Conservation (phyloP, 169 alveolate genomes). For the Plasmodium berghei region DNA sequence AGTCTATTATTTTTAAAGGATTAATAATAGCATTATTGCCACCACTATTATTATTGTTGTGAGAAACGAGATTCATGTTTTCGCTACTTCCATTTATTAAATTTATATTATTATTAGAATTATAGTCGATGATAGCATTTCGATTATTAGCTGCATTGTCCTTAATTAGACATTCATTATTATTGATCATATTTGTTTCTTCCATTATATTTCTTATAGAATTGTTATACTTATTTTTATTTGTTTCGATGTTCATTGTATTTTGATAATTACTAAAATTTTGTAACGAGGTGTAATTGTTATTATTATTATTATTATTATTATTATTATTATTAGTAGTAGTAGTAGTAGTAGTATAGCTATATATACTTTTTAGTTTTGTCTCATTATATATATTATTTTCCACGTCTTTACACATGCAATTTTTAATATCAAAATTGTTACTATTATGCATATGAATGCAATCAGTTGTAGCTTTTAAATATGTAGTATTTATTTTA, state of each 20-base stretch:
- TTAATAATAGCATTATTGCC: not conserved
- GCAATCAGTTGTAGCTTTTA: too few species aligned
- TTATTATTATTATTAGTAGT: too few species aligned
- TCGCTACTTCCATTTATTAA: not conserved
- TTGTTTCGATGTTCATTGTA: not conserved
- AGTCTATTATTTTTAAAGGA: not conserved
- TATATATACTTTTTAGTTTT: not conserved
- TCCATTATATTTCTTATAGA: not conserved
- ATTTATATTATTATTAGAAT: not conserved
- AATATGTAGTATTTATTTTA: too few species aligned
- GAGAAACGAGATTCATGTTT: not conserved
- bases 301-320: not conserved
- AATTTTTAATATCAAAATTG: not conserved
- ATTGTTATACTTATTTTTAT: not conserved
- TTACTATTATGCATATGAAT: not conserved
- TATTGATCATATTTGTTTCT: constrained; percentile 12
- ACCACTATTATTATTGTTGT: not conserved
- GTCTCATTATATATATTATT: not conserved
- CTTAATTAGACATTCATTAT: constrained; percentile 1
- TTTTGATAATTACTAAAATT: not conserved
- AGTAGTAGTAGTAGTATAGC: not conserved
- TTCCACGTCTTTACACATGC: not conserved
- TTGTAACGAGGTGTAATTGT: not conserved
- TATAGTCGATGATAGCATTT: not conserved
- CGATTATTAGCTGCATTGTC: constrained; percentile 1